phyloP scores from a whole-genome alignment of 1,284 basidiomycete species.

The Rhodotorula sp. region DNA sequence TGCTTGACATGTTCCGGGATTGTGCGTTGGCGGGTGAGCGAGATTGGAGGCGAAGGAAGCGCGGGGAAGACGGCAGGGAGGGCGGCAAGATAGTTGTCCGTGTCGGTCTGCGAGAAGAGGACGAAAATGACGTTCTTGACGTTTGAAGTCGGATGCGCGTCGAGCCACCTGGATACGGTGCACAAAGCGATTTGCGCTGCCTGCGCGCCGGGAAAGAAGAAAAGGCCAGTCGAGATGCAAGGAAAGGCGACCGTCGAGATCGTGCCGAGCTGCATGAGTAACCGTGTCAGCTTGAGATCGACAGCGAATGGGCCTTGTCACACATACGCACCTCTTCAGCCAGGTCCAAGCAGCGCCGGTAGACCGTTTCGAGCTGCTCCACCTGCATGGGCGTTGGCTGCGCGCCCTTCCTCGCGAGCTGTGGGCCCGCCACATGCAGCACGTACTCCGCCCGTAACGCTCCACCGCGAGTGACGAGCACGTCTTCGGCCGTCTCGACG shows the following conservation, averaged over 20 bases:
- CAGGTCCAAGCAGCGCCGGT: slow-evolving; percentile 6
- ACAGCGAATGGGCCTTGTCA: too few species aligned
- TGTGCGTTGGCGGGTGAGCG: background rate
- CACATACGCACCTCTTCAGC: slow-evolving; percentile 14
- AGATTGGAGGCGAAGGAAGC: background rate
- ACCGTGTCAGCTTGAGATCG: too few species aligned
- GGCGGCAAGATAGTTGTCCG: slow-evolving; percentile 9
- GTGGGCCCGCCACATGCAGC: slow-evolving; percentile 26
- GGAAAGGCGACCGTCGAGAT: slow-evolving; percentile 28
- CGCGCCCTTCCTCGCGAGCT: slow-evolving; percentile 7
- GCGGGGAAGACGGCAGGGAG: background rate
- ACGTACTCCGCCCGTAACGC: slow-evolving; percentile 12
- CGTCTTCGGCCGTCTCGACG: slow-evolving; percentile 2
- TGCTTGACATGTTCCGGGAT: slow-evolving; percentile 1
- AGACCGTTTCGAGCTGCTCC: background rate
- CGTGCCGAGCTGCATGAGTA: slow-evolving; percentile 6
- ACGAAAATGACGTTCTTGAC: slow-evolving; percentile 21
- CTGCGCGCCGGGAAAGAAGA: slow-evolving; percentile 18
- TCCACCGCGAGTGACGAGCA: slow-evolving; percentile 15
- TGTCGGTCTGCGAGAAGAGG: slow-evolving; percentile 19
- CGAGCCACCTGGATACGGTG: slow-evolving; percentile 15
- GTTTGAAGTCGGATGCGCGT: background rate
- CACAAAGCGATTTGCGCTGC: slow-evolving; percentile 16
- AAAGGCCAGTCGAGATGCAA: slow-evolving; percentile 36
- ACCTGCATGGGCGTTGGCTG: slow-evolving; percentile 3